Conservation (phyloP, 176 grass and related monocot species). For the Eremochloa ophiuroides region DNA sequence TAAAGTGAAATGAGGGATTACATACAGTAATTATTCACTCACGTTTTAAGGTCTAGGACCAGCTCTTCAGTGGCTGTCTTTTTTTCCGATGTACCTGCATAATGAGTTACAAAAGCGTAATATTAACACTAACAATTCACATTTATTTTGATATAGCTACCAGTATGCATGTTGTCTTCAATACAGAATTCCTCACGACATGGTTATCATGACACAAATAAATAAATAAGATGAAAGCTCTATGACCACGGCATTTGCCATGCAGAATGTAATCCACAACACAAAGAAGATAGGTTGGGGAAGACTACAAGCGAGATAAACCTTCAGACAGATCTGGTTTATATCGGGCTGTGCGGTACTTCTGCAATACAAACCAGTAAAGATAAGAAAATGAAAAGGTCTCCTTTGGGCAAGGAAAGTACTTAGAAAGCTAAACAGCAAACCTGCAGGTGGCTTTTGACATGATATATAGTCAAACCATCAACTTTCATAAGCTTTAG, state of each 20-base stretch:
- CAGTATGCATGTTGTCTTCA: background rate
- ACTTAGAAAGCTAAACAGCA: slow-evolving; percentile 18
- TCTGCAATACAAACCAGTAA: slow-evolving; percentile 51
- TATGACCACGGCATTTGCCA: background rate
- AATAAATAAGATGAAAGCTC: background rate
- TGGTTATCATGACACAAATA: background rate
- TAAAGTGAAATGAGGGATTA: slow-evolving; percentile 12
- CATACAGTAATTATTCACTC: slow-evolving; percentile 27
- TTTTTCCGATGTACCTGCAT: slow-evolving; percentile 56
- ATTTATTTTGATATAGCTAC: background rate
- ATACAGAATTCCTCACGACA: slow-evolving; percentile 11
- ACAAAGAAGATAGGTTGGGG: background rate
- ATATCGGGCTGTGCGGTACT: slow-evolving; percentile 82
- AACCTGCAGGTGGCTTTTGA: slow-evolving; percentile 98
- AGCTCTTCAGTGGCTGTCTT: slow-evolving; percentile 47
- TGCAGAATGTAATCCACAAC: slow-evolving; percentile 2
- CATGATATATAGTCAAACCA: slow-evolving; percentile 93
- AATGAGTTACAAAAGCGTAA: slow-evolving; percentile 22
- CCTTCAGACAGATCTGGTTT: slow-evolving; percentile 76
- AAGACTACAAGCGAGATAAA: slow-evolving; percentile 32
- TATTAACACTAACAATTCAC: background rate
- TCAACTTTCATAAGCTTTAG: slow-evolving; percentile 93
- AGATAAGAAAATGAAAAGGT: slow-evolving; percentile 18
- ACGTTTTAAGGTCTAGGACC: slow-evolving; percentile 67
- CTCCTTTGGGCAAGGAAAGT: slow-evolving; percentile 16